Percentiles rank a stretch among this genome's conserved stretches.
These are phyloP conservation scores for Moesziomyces sp. DNA, from an alignment of 1,284 basidiomycete species.

Conservation along the genomic window DNA sequence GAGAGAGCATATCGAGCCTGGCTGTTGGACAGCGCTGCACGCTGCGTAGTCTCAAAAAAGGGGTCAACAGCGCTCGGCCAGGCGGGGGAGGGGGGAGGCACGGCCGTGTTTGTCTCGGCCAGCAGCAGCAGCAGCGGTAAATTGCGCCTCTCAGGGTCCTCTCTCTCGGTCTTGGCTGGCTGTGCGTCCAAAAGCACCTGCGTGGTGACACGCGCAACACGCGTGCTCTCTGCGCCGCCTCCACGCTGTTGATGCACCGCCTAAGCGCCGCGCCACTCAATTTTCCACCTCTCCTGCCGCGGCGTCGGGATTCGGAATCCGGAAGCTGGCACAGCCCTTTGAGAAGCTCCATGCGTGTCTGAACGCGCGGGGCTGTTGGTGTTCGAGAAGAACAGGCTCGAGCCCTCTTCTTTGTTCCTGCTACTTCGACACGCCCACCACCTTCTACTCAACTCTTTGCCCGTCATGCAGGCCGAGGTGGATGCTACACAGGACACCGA, in stretches of 20 bases:
- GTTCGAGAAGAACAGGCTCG: too few relatives aligned
- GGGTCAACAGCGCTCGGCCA: too few relatives aligned
- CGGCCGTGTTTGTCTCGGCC: not conserved
- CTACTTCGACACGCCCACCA: not conserved
- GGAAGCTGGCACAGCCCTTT: not conserved
- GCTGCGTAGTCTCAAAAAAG: too few relatives aligned
- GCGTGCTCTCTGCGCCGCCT: not conserved
- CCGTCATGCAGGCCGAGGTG: conserved; percentile 53
- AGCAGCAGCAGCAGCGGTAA: too few relatives aligned
- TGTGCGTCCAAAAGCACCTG: too few relatives aligned
- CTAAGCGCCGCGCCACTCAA: not conserved
- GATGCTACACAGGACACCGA: conserved; percentile 62
- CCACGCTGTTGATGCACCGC: not conserved
- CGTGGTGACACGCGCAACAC: not conserved
- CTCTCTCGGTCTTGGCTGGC: too few relatives aligned
- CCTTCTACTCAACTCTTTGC: not conserved
- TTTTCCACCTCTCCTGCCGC: too few relatives aligned
- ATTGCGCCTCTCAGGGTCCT: not conserved
- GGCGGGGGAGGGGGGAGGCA: too few relatives aligned
- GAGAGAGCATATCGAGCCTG: too few relatives aligned
- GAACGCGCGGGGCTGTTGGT: too few relatives aligned
- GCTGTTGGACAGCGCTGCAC: not conserved
- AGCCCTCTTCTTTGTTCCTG: too few relatives aligned
- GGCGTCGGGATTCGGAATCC: not conserved
- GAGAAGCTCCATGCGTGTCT: not conserved